Base-by-base conservation (phyloP, 2,329 filamentous ascomycete genomes). In the Colletotrichum gigasporum region DNA sequence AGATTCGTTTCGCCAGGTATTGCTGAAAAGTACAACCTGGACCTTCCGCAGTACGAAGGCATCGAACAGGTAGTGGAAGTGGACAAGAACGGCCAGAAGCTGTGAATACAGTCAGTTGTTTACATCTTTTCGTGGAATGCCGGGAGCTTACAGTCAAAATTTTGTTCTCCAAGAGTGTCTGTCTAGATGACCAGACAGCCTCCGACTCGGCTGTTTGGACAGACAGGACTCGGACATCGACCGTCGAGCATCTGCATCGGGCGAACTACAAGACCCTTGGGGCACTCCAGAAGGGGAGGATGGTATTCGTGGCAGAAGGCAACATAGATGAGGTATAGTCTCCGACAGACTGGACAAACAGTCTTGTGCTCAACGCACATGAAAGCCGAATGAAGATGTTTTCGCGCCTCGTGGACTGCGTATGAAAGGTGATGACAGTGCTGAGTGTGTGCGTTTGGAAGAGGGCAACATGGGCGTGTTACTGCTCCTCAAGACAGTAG, bases 11-110 rank as follows among this genome's bases (percentile, higher is more conserved):
- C 91, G 18, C 87, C 88, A 55, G 83, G 84, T 53, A 89, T 97
- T 71, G 91, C 93, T 32, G 86, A 91, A 70, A 97, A 96, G 79
- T 99, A 97, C 79, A 87, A 88, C 47, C 85, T 99, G 66, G 91
- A 96, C 70, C 76, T 97, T 55, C 95, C 95, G 5, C 80, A 86
- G 68, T 99, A 97, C 77, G 83, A 91, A 70, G 96, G 94, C 0
- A 80, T 96, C 69, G 94, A 98, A 77, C 96, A 98, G 78, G 83
- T 97, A 69, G 90, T 94, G 56, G 96, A 99, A 77, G 83, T 96
- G 41, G 79, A 78, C 12, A 72, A 75, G 10, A 76, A 77, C 47
- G 82, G 77, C 34, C 78, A 84, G 68, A 89, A 85, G 72, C 79
- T 90, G 66, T 90, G 72, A 82, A 62, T 5, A 0, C 9, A 24